Conservation (phyloP, 2,329 filamentous ascomycete species). For the Arthroderma sp. region DNA sequence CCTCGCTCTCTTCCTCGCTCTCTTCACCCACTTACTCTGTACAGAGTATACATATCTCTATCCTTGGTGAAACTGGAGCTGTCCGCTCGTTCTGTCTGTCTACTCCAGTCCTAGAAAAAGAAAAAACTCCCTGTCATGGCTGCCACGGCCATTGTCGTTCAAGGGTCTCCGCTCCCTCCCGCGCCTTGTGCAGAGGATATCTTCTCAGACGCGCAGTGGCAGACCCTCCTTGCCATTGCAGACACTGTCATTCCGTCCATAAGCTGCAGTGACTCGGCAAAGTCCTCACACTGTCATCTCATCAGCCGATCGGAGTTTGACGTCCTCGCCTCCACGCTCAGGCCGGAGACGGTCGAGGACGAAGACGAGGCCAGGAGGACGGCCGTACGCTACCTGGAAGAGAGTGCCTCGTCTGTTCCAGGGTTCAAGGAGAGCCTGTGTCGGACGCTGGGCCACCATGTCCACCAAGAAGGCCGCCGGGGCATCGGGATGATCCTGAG, state of each 20-base stretch:
- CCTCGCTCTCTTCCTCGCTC: too few relatives aligned
- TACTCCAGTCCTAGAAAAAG: too few relatives aligned
- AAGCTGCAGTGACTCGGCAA: slow-evolving; percentile 27
- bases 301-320: slow-evolving; percentile 20
- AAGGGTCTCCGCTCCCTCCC: slow-evolving; percentile 38
- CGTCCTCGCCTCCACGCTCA: slow-evolving; percentile 12
- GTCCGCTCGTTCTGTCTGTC: too few relatives aligned
- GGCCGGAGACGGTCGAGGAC: slow-evolving; percentile 17
- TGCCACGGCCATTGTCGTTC: slow-evolving; percentile 16
- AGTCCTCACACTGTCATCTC: slow-evolving; percentile 26
- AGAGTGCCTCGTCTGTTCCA: slow-evolving; percentile 38
- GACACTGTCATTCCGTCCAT: slow-evolving; percentile 48
- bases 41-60: too few relatives aligned
- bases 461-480: slow-evolving; percentile 39
- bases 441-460: slow-evolving; percentile 38
- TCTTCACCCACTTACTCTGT: too few relatives aligned
- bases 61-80: too few relatives aligned
- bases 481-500: slow-evolving; percentile 42
- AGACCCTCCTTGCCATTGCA: slow-evolving; percentile 44
- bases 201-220: slow-evolving; percentile 47
- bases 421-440: slow-evolving; percentile 40
- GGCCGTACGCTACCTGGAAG: slow-evolving; percentile 37
- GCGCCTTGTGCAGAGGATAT: slow-evolving; percentile 35
- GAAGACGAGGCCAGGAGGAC: slow-evolving; percentile 26
- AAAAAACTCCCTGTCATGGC: too few relatives aligned